Evolutionary conservation across 2,329 filamentous ascomycete genomes (phyloP), one percentile per base, ranked within the genome.

Genomic region (Sphaerulina populicola): DNA sequence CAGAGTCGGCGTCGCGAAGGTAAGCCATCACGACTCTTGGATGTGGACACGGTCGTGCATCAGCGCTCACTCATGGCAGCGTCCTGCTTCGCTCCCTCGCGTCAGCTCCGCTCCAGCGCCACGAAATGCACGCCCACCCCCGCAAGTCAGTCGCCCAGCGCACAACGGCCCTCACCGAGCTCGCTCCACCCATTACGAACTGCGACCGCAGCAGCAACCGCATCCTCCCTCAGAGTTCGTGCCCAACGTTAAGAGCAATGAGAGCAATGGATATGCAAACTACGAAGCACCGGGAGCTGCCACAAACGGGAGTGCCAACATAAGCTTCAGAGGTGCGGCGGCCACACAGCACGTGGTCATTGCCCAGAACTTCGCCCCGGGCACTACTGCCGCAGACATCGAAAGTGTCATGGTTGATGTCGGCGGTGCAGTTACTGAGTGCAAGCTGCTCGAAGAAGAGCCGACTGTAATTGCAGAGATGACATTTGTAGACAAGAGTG

Each of bases 351-450:
- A 79, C 60, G 77, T 79, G 14, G 78, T 93, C 21, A 78, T 88
- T 65, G 86, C 84, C 2, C 83, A 86, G 68, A 93, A 93, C 72
- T 88, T 93, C 65, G 87, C 86, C 10, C 80, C 80, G 1, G 87
- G 87, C 35, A 93, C 87, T 0, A 89, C 87, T 6, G 84, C 83
- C 1, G 85, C 84, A 29, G 87, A 93, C 63, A 88, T 93, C 53
- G 85, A 89, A 72, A 86, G 83, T 60, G 87, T 87, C 51, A 82
- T 93, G 80, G 48, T 53, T 18, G 57, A 56, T 48, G 72, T 86
- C n/a, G 85, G 84, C 36, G 78, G 77, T 30, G 74, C 82, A 54
- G 77, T 88, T 62, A 64, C 77, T 21, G 80, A 77, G 62, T 91
- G 86, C 70, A 77, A 75, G 33, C 71, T 35, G 31, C 10, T 93